These are phyloP conservation scores for Acidiella bohemica DNA, from an alignment of 495 filamentous ascomycete species.

Conservation along the genomic window DNA sequence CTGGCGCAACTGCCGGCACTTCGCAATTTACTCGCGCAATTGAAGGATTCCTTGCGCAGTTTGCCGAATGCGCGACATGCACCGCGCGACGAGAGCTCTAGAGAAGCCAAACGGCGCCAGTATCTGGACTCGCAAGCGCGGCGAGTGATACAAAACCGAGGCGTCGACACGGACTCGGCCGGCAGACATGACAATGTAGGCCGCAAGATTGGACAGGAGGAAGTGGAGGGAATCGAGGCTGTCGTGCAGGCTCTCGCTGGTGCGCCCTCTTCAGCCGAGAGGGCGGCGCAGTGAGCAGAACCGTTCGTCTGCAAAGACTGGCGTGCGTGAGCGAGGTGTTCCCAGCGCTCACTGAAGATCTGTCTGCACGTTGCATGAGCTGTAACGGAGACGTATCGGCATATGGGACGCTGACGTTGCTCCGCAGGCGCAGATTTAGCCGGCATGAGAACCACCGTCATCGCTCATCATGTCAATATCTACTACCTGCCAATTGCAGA, in stretches of 20 bases:
- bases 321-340: no score
- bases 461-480: no score
- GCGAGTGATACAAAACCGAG: slow-evolving; percentile 23
- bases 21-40: slow-evolving; percentile 45
- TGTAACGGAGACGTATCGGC: no score
- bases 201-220: slow-evolving; percentile 21
- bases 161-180: slow-evolving; percentile 21
- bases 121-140: slow-evolving; percentile 29
- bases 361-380: no score
- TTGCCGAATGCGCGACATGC: slow-evolving; percentile 4
- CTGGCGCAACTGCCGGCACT: slow-evolving; percentile 70
- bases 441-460: no score
- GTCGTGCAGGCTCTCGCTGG: slow-evolving; percentile 20
- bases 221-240: slow-evolving; percentile 27
- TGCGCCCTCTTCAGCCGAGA: no score
- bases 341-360: no score
- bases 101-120: slow-evolving; percentile 22
- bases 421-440: no score
- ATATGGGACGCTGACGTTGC: no score
- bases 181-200: slow-evolving; percentile 13
- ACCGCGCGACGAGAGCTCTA: slow-evolving; percentile 12
- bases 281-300: no score
- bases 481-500: no score
- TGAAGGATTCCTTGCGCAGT: slow-evolving; percentile 34
- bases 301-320: no score